These are phyloP conservation scores for Bryum argenteum DNA, from an alignment of 225 moss, liverwort and hornwort species.

Conservation along the genomic window DNA sequence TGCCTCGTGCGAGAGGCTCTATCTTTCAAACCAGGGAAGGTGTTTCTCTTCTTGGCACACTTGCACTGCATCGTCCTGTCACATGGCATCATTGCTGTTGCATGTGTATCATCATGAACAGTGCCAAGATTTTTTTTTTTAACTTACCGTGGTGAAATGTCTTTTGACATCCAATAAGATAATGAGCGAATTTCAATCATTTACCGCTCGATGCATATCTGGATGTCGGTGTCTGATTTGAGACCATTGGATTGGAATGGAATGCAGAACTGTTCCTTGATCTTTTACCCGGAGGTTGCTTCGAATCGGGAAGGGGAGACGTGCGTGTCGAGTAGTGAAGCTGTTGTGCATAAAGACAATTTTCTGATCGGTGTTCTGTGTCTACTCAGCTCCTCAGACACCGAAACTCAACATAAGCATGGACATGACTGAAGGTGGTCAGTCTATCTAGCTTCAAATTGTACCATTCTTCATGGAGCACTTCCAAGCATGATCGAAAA, in stretches of 20 bases:
- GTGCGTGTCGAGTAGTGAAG: not conserved
- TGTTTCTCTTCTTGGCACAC: not conserved
- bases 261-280: not conserved
- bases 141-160: not conserved
- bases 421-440: constrained; percentile 20
- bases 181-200: not conserved
- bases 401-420: constrained; percentile 20
- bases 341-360: constrained; percentile 11
- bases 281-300: not conserved
- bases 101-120: constrained; percentile 13
- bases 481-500: constrained; percentile 48
- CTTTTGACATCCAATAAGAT: no score
- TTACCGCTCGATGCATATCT: constrained; percentile 23
- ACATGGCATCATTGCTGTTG: constrained; percentile 12
- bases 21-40: not conserved
- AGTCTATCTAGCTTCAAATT: not conserved
- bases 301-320: not conserved
- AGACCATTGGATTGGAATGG: constrained; percentile 17
- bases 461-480: constrained; percentile 26
- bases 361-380: constrained; percentile 16
- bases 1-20: constrained; percentile 9
- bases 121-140: not conserved
- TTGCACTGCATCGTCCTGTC: not conserved
- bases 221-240: constrained; percentile 35
- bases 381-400: constrained; percentile 16